Base-by-base conservation (phyloP, 495 filamentous ascomycete genomes). In the Rusavskia elegans region DNA sequence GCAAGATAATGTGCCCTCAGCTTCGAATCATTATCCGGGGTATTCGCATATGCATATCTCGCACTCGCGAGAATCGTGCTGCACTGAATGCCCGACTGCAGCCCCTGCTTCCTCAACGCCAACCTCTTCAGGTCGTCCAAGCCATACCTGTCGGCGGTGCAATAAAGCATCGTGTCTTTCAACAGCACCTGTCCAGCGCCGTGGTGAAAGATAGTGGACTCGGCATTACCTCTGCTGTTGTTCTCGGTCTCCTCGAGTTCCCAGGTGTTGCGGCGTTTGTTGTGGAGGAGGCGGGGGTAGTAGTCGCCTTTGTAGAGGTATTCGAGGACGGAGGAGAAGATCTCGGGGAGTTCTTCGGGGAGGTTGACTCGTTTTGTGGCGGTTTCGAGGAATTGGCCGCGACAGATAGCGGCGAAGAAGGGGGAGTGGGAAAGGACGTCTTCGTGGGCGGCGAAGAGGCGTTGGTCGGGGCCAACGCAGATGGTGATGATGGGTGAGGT, bases 251-350 rank as follows among this genome's bases (percentile, higher is more conserved):
- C 74, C 58, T 87, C 84, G n/a, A 89, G 65, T 61, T 85, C 81
- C 80, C 82, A 87, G 39, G 74, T 72, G 62, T 80, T 76, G 25
- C 70, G 69, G 32, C 74, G 76, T 63, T 82, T 78, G 67, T 84
- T 83, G 67, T 85, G 82, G 21, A 82, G 57, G 20, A 90, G 67
- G 17, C 82, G 78, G 0, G 85, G 89, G 53, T 82, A 89, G 67
- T 96, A 96, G 64, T 95, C 89, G 57, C 85, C 88, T 74, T 89
- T 89, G 76, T 96, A 95, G 53, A 95, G 80, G 60, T 84, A 95
- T 63, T 95, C 89, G 48, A 96, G 79, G 17, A 96, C 73, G 19
- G 83, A 87, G 27, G 88, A 92, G 73, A 96, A 85, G 60, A 92
- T 80, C 63, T 93, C 87, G 16, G 89, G 85, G 59, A 87, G 78